These are phyloP conservation scores for Russula sp. DNA, from an alignment of 768 basidiomycete species.

Conservation along the genomic window DNA sequence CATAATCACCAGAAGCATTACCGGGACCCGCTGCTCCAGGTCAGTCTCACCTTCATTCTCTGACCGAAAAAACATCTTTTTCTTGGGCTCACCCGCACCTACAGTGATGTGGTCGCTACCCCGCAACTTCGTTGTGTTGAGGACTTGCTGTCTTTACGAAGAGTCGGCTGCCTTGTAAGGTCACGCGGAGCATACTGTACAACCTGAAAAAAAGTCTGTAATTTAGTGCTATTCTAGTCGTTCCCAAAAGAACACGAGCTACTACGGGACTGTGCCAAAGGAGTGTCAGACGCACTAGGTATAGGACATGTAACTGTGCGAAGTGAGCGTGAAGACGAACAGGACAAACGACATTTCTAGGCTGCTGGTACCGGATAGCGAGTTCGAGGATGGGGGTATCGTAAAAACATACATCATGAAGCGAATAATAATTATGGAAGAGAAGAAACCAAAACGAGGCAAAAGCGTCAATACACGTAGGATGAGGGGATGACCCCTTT, in stretches of 20 bases:
- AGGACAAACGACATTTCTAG: conserved; percentile 22
- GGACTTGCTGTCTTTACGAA: not conserved
- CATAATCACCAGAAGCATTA: conserved; percentile 87
- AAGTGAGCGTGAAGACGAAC: conserved; percentile 20
- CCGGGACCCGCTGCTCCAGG: conserved; percentile 65
- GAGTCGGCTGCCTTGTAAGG: not conserved
- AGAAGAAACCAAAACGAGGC: not conserved
- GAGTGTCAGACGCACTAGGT: conserved; percentile 19
- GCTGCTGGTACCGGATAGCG: conserved; percentile 20
- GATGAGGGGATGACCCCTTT: conserved; percentile 91
- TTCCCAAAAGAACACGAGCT: conserved; percentile 20
- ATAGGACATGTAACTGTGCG: conserved; percentile 16
- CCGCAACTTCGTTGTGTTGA: not conserved
- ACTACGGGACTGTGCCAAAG: conserved; percentile 17
- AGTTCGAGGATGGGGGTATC: conserved; percentile 22
- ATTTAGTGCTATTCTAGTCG: conserved; percentile 9
- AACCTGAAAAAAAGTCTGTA: not conserved
- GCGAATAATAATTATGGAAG: conserved; percentile 22
- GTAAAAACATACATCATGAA: conserved; percentile 25
- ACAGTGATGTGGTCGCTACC: conserved; percentile 21
- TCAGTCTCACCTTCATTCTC: conserved; percentile 22
- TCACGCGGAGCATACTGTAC: not conserved
- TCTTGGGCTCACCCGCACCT: not conserved
- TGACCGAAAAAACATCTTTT: not conserved
- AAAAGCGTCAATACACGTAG: conserved; percentile 87